Conservation (phyloP, 495 filamentous ascomycete species). For the Apiosordaria backusii region DNA sequence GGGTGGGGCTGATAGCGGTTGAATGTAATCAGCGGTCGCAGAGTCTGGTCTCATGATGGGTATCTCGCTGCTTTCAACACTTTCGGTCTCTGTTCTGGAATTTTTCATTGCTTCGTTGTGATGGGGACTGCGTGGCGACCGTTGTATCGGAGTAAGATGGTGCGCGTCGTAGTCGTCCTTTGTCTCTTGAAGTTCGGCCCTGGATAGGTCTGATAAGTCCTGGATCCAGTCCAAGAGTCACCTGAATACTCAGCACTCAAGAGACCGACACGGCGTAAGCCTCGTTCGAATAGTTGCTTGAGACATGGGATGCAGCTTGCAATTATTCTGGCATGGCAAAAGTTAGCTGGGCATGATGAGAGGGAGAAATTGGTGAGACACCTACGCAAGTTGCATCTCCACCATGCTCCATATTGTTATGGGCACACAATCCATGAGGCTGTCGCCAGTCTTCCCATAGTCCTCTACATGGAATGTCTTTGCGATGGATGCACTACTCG, state of each 20-base stretch:
- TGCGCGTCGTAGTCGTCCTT: background rate
- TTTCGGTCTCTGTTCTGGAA: background rate
- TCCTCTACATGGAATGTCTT: slow-evolving; percentile 27
- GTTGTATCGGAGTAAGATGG: background rate
- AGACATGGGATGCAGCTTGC: slow-evolving; percentile 16
- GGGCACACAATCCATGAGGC: slow-evolving; percentile 26
- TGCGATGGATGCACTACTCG: slow-evolving; percentile 27
- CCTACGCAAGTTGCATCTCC: slow-evolving; percentile 29
- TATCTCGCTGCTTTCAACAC: background rate
- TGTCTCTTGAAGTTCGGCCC: background rate
- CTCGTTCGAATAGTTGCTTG: slow-evolving; percentile 1
- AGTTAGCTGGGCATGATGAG: background rate
- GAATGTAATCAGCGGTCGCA: background rate
- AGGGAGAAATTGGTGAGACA: background rate
- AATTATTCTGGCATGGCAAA: slow-evolving; percentile 8
- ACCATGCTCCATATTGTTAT: slow-evolving; percentile 29
- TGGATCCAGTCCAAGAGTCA: background rate
- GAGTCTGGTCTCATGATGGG: background rate
- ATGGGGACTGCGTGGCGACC: background rate
- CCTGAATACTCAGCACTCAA: background rate
- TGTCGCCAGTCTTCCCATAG: slow-evolving; percentile 20
- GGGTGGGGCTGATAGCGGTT: background rate
- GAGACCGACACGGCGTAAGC: background rate
- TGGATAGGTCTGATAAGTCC: background rate
- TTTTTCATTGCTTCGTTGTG: background rate